phyloP scores from a whole-genome alignment of 2,329 filamentous ascomycete species.

The Epichloe hybrida region DNA sequence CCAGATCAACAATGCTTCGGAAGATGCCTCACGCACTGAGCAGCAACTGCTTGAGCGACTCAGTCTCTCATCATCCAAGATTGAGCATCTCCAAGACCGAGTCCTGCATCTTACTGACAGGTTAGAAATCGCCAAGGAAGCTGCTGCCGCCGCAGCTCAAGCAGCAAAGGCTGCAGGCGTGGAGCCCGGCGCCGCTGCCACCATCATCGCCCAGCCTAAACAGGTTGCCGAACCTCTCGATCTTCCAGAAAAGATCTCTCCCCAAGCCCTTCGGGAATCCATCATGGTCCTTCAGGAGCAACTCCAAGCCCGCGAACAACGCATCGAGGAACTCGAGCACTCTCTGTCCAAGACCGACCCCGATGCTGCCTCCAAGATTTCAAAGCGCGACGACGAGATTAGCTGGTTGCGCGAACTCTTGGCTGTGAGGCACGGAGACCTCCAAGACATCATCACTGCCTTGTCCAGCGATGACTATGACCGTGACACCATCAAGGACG shows the following conservation, averaged over 20 bases:
- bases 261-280: conserved; percentile 86
- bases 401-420: conserved; percentile 89
- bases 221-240: conserved; percentile 26
- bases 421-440: conserved; percentile 76
- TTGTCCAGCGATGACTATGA: conserved; percentile 66
- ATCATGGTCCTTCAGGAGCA: conserved; percentile 96
- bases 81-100: conserved; percentile 74
- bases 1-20: conserved; percentile 56
- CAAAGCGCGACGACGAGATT: conserved; percentile 88
- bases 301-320: conserved; percentile 81
- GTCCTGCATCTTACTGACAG: conserved; percentile 78
- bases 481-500: conserved; percentile 68
- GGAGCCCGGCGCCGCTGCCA: conserved; percentile 16
- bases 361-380: conserved; percentile 68
- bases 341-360: conserved; percentile 55
- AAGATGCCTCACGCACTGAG: conserved; percentile 73
- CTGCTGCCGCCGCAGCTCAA: conserved; percentile 68
- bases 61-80: conserved; percentile 69
- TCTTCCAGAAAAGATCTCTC: conserved; percentile 75
- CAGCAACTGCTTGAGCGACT: conserved; percentile 70
- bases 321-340: conserved; percentile 76
- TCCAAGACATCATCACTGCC: conserved; percentile 79
- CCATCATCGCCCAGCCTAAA: conserved; percentile 11
- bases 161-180: conserved; percentile 50
- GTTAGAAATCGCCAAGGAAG: conserved; percentile 77